Percentiles rank a stretch among this genome's conserved stretches.
These are phyloP conservation scores for Huntiella savannae DNA, from an alignment of 2,329 filamentous ascomycete species.

Conservation along the genomic window DNA sequence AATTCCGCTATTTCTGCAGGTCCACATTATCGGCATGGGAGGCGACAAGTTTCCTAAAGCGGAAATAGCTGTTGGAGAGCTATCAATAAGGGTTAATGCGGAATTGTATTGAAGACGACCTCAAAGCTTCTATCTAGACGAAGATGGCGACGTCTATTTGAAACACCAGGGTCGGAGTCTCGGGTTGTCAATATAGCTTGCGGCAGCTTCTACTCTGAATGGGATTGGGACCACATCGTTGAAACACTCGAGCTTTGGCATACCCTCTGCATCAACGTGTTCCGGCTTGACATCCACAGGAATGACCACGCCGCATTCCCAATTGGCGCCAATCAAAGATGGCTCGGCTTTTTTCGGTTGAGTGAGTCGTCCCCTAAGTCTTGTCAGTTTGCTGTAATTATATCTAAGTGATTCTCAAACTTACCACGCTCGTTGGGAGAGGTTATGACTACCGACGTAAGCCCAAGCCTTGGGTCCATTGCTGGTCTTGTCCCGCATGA, in stretches of 20 bases:
- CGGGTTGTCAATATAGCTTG: background rate
- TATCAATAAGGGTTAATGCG: too few relatives aligned
- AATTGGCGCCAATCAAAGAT: constrained; percentile 75
- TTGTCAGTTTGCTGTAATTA: background rate
- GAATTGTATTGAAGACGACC: too few relatives aligned
- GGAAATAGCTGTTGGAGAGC: too few relatives aligned
- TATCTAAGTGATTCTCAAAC: constrained; percentile 16
- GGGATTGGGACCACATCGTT: constrained; percentile 4
- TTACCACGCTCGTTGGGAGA: constrained; percentile 85
- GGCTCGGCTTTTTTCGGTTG: constrained; percentile 49
- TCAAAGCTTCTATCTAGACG: too few relatives aligned
- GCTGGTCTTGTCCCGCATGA: constrained; percentile 21
- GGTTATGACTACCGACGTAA: constrained; percentile 79
- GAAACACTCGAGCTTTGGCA: constrained; percentile 2
- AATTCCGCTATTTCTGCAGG: too few relatives aligned
- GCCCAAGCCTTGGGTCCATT: constrained; percentile 39
- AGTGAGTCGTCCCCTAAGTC: constrained; percentile 52
- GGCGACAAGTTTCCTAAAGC: too few relatives aligned
- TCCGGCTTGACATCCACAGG: constrained; percentile 24
- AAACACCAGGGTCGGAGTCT: constrained; percentile 7
- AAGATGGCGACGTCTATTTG: background rate
- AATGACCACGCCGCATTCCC: constrained; percentile 83
- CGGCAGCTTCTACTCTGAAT: constrained; percentile 1
- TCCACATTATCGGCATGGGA: too few relatives aligned
- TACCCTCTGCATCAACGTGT: too few relatives aligned